Percentiles rank a stretch among this genome's conserved stretches.
Evolutionary conservation across 441 rosid genomes (phyloP).

Genomic region (Manihot esculenta): DNA sequence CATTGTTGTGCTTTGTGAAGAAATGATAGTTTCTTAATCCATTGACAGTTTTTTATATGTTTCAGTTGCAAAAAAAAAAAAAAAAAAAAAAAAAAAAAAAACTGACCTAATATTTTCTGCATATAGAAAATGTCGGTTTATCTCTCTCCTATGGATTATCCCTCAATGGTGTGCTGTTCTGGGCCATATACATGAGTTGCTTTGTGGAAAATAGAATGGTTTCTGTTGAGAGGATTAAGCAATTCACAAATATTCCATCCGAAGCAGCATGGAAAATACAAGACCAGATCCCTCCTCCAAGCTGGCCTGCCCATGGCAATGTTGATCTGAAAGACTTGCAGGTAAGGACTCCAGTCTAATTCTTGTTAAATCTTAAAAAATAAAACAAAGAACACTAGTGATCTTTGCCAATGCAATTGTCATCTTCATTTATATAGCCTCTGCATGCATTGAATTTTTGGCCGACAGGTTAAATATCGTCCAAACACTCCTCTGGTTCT

Average conservation of each 20-base stretch:
- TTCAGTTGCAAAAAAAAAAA: too few relatives aligned
- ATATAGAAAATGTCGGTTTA: conserved; percentile 78
- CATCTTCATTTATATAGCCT: background rate
- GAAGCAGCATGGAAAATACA: conserved; percentile 76
- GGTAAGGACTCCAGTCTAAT: conserved; percentile 35
- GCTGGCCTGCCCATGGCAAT: conserved; percentile 75
- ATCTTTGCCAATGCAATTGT: background rate
- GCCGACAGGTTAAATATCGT: conserved; percentile 72
- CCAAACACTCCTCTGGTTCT: conserved; percentile 86
- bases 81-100: too few relatives aligned
- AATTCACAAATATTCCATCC: conserved; percentile 69
- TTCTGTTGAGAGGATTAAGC: conserved; percentile 88
- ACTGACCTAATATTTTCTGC: conserved; percentile 15
- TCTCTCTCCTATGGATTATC: conserved; percentile 92
- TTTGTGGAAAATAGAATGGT: conserved; percentile 91
- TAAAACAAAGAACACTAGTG: too few relatives aligned
- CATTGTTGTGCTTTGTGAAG: background rate
- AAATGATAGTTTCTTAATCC: background rate
- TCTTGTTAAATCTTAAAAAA: background rate
- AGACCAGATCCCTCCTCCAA: conserved; percentile 64
- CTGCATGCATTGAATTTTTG: conserved; percentile 9
- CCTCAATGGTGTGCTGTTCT: conserved; percentile 75
- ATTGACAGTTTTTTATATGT: background rate
- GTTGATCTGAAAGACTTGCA: conserved; percentile 70
- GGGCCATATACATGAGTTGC: conserved; percentile 79